These are phyloP conservation scores for Corylus americana DNA, from an alignment of 306 rosid species.

Conservation along the genomic window DNA sequence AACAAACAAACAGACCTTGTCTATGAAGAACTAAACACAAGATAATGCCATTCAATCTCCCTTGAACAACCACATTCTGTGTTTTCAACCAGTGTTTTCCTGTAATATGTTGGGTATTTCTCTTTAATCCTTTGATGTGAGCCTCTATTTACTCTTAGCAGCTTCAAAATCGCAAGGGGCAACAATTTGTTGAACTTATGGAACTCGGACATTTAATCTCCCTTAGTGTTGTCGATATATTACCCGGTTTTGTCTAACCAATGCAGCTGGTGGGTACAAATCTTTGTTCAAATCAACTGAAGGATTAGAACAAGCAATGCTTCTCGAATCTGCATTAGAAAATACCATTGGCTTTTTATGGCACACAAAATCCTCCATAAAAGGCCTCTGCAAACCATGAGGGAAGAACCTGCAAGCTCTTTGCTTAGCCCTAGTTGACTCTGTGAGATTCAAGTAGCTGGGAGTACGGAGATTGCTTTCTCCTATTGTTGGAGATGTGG, in stretches of 20 bases:
- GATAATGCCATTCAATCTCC: not conserved
- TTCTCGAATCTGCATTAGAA: conserved; percentile 51
- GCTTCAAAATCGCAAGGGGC: conserved; percentile 28
- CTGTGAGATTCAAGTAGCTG: conserved; percentile 67
- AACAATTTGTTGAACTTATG: conserved; percentile 58
- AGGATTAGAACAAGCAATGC: conserved; percentile 52
- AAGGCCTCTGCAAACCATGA: conserved; percentile 37
- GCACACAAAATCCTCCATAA: conserved; percentile 47
- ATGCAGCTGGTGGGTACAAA: conserved; percentile 32
- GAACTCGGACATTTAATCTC: conserved; percentile 29
- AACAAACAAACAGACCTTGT: conserved; percentile 19
- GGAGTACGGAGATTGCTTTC: conserved; percentile 38
- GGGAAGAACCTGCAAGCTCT: conserved; percentile 45
- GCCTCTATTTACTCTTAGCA: not conserved
- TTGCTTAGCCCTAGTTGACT: conserved; percentile 64
- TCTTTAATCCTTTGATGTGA: conserved; percentile 7
- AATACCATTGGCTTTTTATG: conserved; percentile 36
- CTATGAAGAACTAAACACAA: not conserved
- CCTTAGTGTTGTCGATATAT: conserved; percentile 31
- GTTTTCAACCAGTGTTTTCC: not conserved
- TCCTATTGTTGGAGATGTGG: conserved; percentile 41
- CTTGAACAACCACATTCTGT: not conserved
- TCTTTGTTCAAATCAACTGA: conserved; percentile 51
- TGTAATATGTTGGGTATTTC: not conserved
- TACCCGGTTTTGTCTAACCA: conserved; percentile 35